A percentile compares a stretch with the other conserved stretches of the same genome.
These are phyloP conservation scores for Pythium pyrilobum DNA, from an alignment of 352 stramenopile species.

Conservation along the genomic window DNA sequence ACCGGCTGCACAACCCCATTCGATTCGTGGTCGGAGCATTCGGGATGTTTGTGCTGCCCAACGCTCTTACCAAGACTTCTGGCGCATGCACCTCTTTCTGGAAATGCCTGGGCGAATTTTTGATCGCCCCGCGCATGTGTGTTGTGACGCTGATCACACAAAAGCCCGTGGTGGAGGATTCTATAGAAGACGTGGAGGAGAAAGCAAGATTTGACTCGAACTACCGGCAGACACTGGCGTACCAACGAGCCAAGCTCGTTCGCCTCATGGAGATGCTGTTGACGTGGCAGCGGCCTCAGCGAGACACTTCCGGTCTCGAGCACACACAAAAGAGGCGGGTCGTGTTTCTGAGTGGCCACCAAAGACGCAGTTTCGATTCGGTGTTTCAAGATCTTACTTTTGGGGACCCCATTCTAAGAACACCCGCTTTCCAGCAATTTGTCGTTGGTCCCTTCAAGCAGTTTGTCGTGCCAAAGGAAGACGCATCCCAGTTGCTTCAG, in stretches of 20 bases:
- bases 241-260: constrained; percentile 35
- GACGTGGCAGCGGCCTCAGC: constrained; percentile 21
- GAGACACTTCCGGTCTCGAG: background rate
- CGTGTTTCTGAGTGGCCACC: constrained; percentile 14
- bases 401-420: background rate
- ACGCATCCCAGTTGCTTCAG: background rate
- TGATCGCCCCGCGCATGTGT: constrained; percentile 30
- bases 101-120: constrained; percentile 25
- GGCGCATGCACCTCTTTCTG: constrained; percentile 16
- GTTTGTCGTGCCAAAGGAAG: background rate
- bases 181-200: constrained; percentile 35
- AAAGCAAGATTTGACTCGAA: constrained; percentile 28
- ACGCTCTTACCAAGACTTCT: constrained; percentile 3
- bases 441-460: constrained; percentile 16
- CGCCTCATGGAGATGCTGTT: constrained; percentile 34
- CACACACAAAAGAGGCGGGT: background rate
- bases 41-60: constrained; percentile 46
- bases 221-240: constrained; percentile 35
- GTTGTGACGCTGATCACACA: constrained; percentile 31
- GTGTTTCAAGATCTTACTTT: constrained; percentile 2
- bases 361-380: constrained; percentile 19
- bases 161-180: constrained; percentile 41
- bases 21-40: constrained; percentile 34
- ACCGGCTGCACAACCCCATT: constrained; percentile 22
- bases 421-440: constrained; percentile 9